phyloP scores from a whole-genome alignment of 192 early-diverging fungal genomes.

The Chytriomyces confervae region DNA sequence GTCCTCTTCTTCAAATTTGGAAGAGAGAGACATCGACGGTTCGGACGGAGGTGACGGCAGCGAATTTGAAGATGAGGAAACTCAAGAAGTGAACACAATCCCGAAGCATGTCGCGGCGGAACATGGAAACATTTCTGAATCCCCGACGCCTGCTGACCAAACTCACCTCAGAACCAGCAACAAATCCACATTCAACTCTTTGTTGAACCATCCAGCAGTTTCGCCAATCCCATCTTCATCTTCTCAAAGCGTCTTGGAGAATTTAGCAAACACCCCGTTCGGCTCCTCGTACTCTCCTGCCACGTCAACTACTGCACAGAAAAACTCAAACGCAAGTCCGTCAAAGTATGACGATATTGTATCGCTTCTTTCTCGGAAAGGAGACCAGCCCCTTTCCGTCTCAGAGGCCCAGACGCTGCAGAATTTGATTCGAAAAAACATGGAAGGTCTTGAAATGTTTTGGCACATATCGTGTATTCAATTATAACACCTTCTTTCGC shows the following conservation, averaged over 20 bases:
- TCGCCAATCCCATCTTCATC: background rate
- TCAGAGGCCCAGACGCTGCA: constrained; percentile 13
- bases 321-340: background rate
- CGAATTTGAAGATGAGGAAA: background rate
- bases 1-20: background rate
- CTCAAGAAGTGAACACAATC: background rate
- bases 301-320: background rate
- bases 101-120: background rate
- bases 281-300: background rate
- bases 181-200: background rate
- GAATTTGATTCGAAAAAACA: constrained; percentile 10
- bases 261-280: background rate
- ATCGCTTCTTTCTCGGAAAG: constrained; percentile 12
- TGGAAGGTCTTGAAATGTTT: background rate
- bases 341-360: constrained; percentile 34
- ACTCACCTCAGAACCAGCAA: too few species aligned
- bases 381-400: background rate
- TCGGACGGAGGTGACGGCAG: background rate
- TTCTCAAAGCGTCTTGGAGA: background rate
- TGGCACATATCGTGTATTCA: background rate
- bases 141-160: background rate
- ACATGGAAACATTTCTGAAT: background rate
- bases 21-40: background rate
- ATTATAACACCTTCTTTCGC: background rate
- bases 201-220: background rate